Evolutionary conservation across 768 basidiomycete genomes (phyloP).

Genomic region (Termitomyces sp.): DNA sequence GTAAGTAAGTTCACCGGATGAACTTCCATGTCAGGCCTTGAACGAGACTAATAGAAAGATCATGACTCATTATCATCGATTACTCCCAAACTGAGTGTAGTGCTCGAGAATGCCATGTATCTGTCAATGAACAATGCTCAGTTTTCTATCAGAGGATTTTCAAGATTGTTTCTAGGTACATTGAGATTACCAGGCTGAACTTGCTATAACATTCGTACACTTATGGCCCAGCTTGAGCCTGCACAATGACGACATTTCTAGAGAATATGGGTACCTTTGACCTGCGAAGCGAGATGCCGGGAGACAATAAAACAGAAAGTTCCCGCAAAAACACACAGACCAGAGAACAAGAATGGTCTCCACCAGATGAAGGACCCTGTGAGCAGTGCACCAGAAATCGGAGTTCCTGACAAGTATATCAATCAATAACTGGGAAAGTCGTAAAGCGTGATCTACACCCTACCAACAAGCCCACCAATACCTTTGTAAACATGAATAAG

Average conservation of each 20-base stretch:
- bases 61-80: too few species aligned
- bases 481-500: not conserved
- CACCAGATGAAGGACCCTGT: conserved; percentile 23
- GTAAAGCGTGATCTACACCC: not conserved
- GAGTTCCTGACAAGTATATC: conserved; percentile 26
- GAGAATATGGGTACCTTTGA: conserved; percentile 19
- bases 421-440: not conserved
- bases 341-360: conserved; percentile 16
- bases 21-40: too few species aligned
- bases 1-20: too few species aligned
- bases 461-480: conserved; percentile 4
- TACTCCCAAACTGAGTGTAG: too few species aligned
- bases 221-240: not conserved
- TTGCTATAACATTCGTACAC: not conserved
- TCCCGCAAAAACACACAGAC: conserved; percentile 9
- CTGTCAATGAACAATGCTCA: too few species aligned
- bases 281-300: conserved; percentile 15
- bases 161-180: conserved; percentile 17
- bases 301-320: conserved; percentile 14
- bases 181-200: not conserved
- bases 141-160: too few species aligned
- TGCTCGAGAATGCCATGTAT: too few species aligned
- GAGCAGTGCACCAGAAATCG: conserved; percentile 46
- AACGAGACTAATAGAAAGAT: too few species aligned
- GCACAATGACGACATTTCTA: not conserved